Percentiles rank a stretch among this genome's conserved stretches.
These are phyloP conservation scores for Yamadazyma scolyti DNA, from an alignment of 805 yeast species.

Conservation along the genomic window DNA sequence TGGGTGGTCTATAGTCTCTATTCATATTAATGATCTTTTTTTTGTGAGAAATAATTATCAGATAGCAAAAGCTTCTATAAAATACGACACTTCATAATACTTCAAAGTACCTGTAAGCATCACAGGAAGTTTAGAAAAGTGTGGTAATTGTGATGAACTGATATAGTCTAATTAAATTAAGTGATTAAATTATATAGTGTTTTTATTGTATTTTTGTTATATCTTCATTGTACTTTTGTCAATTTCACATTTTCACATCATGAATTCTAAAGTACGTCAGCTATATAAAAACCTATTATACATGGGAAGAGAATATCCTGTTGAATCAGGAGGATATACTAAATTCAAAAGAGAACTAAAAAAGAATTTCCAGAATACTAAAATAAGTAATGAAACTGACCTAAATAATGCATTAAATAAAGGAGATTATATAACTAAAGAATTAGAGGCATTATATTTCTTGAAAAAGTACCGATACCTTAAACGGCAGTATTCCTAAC, in stretches of 20 bases:
- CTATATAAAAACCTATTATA: conserved; percentile 24
- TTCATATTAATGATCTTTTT: conserved; percentile 2
- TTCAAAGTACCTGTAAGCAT: too few relatives aligned
- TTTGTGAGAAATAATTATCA: too few relatives aligned
- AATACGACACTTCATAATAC: too few relatives aligned
- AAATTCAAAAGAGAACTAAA: conserved; percentile 20
- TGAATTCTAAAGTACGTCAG: conserved; percentile 21
- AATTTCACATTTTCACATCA: too few relatives aligned
- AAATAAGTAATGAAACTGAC: conserved; percentile 12
- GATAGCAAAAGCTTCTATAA: too few relatives aligned
- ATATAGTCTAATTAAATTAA: too few relatives aligned
- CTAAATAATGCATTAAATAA: conserved; percentile 20
- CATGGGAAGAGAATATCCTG: conserved; percentile 36
- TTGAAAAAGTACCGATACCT: conserved; percentile 27
- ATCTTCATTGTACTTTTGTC: too few relatives aligned
- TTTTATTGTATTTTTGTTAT: too few relatives aligned
- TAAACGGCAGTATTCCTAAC: conserved; percentile 22
- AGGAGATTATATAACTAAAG: conserved; percentile 26
- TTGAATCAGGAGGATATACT: conserved; percentile 23
- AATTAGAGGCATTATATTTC: conserved; percentile 31
- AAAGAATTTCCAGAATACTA: conserved; percentile 15
- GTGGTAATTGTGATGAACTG: too few relatives aligned
- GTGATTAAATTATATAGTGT: too few relatives aligned
- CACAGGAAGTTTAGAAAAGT: too few relatives aligned
- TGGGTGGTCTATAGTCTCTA: conserved; percentile 17